phyloP scores from a whole-genome alignment of 2,329 filamentous ascomycete species.

The Fusarium irregulare region DNA sequence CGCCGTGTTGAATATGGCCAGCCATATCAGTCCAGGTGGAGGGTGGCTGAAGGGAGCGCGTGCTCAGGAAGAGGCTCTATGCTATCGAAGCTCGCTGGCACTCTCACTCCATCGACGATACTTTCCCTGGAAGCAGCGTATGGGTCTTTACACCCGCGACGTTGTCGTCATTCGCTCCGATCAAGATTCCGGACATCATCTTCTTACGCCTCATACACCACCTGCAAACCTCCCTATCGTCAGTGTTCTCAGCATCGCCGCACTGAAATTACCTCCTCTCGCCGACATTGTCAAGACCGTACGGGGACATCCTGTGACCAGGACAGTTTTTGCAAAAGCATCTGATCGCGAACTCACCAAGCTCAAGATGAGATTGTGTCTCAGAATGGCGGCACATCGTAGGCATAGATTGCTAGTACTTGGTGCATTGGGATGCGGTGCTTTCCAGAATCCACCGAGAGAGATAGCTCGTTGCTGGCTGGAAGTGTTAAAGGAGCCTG shows the following conservation, averaged over 20 bases:
- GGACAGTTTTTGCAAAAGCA: conserved; percentile 54
- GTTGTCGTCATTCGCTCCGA: conserved; percentile 69
- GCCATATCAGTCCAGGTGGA: conserved; percentile 67
- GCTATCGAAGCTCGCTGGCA: conserved; percentile 69
- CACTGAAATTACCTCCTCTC: conserved; percentile 57
- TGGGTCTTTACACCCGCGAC: conserved; percentile 69
- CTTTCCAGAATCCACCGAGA: conserved; percentile 69
- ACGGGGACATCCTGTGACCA: conserved; percentile 40
- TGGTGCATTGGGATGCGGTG: conserved; percentile 76
- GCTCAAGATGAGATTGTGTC: conserved; percentile 70
- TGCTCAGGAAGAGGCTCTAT: conserved; percentile 77
- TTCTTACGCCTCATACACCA: conserved; percentile 54
- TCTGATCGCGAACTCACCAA: conserved; percentile 66
- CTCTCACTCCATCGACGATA: conserved; percentile 58
- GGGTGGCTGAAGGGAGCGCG: conserved; percentile 70
- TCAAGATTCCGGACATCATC: conserved; percentile 57
- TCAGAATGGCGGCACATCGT: conserved; percentile 68
- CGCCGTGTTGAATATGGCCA: conserved; percentile 76
- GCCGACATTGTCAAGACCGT: conserved; percentile 32
- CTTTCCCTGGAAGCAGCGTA: conserved; percentile 64
- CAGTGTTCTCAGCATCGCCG: conserved; percentile 71
- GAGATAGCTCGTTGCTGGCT: conserved; percentile 73
- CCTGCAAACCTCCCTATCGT: conserved; percentile 60
- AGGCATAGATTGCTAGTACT: conserved; percentile 71
- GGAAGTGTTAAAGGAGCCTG: conserved; percentile 68